Conservation (phyloP, 1,139 yeast species). For the Lodderomyces metapsilosis region DNA sequence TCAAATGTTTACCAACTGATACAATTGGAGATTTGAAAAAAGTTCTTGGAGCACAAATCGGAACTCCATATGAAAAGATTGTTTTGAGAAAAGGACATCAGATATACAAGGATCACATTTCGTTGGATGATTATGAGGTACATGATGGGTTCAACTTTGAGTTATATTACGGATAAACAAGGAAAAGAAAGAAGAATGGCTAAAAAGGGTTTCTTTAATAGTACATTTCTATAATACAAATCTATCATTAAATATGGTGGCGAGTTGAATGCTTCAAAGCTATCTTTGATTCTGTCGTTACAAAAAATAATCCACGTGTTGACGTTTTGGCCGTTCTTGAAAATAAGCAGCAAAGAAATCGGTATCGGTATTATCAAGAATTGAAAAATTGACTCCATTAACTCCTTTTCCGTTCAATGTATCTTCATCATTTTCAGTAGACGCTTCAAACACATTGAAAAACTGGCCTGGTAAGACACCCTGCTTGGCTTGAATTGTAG, state of each 20-base stretch:
- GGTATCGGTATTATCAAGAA: slow-evolving; percentile 6
- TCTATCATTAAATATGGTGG: too few species aligned
- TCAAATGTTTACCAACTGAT: slow-evolving; percentile 83
- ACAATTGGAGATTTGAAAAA: slow-evolving; percentile 91
- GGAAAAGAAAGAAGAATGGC: too few species aligned
- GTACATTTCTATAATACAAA: slow-evolving; percentile 3
- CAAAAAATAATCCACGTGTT: slow-evolving; percentile 70
- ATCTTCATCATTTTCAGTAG: slow-evolving; percentile 75
- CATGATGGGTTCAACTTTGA: slow-evolving; percentile 89
- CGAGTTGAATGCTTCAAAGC: background rate
- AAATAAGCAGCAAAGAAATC: slow-evolving; percentile 21
- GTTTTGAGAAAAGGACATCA: slow-evolving; percentile 76
- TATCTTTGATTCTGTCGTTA: slow-evolving; percentile 19
- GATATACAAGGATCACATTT: slow-evolving; percentile 82
- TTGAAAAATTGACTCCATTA: slow-evolving; percentile 29
- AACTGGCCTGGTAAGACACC: slow-evolving; percentile 47
- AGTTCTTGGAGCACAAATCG: slow-evolving; percentile 77
- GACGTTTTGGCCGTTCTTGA: slow-evolving; percentile 28
- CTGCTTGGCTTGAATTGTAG: slow-evolving; percentile 13
- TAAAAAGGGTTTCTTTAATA: background rate
- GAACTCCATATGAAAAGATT: slow-evolving; percentile 64
- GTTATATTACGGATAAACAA: slow-evolving; percentile 63
- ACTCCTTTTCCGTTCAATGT: slow-evolving; percentile 42
- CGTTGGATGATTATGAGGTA: slow-evolving; percentile 88
- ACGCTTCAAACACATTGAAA: slow-evolving; percentile 94